Evolutionary conservation across 2,329 filamentous ascomycete species (phyloP), one percentile per base, ranked within the genome.

Genomic region (Ceratocystis smalleyi): DNA sequence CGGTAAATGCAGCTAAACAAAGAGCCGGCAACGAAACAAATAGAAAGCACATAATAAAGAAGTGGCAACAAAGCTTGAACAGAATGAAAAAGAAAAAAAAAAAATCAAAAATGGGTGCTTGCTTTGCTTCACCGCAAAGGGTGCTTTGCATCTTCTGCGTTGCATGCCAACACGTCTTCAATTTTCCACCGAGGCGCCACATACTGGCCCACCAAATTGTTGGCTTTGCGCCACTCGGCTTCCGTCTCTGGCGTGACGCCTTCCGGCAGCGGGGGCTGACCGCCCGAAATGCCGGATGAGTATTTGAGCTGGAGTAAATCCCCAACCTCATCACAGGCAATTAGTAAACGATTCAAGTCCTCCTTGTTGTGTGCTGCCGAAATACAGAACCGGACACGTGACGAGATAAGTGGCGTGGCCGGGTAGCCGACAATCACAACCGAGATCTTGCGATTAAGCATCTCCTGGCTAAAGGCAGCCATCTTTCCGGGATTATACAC

Each of bases 401-500:
- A 96, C 67, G 89, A 95, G 70, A 97, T 95, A 57, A 99, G 82
- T 1, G 94, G 94, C 1, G 94, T 99, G 7, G 92, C 94, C 5
- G 94, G 94, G 73, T 99, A 99, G 62, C 92, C 94, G 67, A 99
- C 94, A 57, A 99, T 89, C 47, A 99, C 94, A 62, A 97, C 89
- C 0, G 92, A 94, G 70, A 99, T 97, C 76, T 96, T 97, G 72
- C 94, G 89, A 77, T 89, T 89, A 67, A 97, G 83, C 94, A 99
- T 97, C 75, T 97, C 94, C 73, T 96, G 94, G 61, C 91, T 96
- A 76, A 99, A 99, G 66, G 94, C 92, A 3, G 92, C 89, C 81
- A 99, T 96, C 78, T 99, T 99, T 71, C 89, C 94, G n/a, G 94
- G 94, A 76, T 97, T 90, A 80, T 96, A 99, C 32, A 99, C 84